Evolutionary conservation across 2,329 filamentous ascomycete genomes (phyloP), one percentile per base, ranked within the genome.

Genomic region (Beauveria brongniartii): DNA sequence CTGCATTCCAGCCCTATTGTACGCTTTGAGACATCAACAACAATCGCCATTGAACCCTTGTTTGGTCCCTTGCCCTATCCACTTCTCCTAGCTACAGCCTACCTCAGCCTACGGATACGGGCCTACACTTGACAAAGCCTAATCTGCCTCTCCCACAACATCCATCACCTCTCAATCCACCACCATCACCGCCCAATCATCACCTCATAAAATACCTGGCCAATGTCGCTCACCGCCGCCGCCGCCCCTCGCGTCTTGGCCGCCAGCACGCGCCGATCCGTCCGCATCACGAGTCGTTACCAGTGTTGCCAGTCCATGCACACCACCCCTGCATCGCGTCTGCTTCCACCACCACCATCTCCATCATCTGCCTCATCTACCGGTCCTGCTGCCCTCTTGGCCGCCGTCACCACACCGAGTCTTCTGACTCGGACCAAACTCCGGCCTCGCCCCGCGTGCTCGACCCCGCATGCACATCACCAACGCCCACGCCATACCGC

Each of bases 401-500:
- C 40, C n/a, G 41, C 26, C n/a, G 41, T 28, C 26, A 43, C 43
- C 16, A 12, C 52, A n/a, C 22, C 5, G 8, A 2, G 43, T 48
- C 55, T 44, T n/a, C 55, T 57, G 55, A 57, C 55, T 20, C 44
- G 22, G 14, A 3, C 28, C 44, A 30, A 40, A 30, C 30, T 44
- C 44, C 44, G 20, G 41, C 59, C 14, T n/a, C 52, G 28, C 26
- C 52, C 44, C 52, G 28, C 59, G 52, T 55, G 28, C 20, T 54
- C 43, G 50, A 16, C 43, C 44, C 59, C 59, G 59, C 44, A 37
- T 26, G 20, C 50, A 12, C 58, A 50, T 44, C 26, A 28, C 50
- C 26, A 28, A 28, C 26, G 34, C 20, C 18, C 61, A 56, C 20
- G 62, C 20, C 67, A 68, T 69, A 9, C 28, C 41, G 37, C 28